Evolutionary conservation across 1,284 basidiomycete species (phyloP).

Genomic region (Pisolithus thermaeus): DNA sequence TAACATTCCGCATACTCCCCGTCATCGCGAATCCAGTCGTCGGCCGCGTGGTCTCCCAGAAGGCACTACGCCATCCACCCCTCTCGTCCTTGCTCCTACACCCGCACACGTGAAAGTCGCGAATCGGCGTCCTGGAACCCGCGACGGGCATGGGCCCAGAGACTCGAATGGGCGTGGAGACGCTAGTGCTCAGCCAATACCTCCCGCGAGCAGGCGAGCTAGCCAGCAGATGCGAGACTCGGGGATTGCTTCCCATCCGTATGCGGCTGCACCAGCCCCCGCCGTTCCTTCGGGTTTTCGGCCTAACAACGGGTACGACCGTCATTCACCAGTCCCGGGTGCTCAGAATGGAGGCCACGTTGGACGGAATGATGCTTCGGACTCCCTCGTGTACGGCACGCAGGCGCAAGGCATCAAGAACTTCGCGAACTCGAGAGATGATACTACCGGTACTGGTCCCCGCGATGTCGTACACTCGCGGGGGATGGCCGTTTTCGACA

Average conservation of each 20-base stretch:
- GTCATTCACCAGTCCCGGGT: slow-evolving; percentile 46
- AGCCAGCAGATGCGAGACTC: slow-evolving; percentile 56
- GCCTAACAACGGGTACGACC: slow-evolving; percentile 44
- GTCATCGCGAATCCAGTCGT: slow-evolving; percentile 52
- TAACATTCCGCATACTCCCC: slow-evolving; percentile 45
- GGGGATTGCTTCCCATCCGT: slow-evolving; percentile 57
- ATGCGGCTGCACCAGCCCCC: slow-evolving; percentile 47
- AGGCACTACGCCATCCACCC: slow-evolving; percentile 44
- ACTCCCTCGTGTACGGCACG: slow-evolving; percentile 54
- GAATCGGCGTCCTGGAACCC: slow-evolving; percentile 40
- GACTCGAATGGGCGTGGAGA: slow-evolving; percentile 38
- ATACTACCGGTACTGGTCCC: slow-evolving; percentile 35
- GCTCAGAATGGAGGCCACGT: slow-evolving; percentile 31
- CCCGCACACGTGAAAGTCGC: slow-evolving; percentile 55
- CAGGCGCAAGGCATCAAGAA: slow-evolving; percentile 42
- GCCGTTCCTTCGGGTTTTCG: slow-evolving; percentile 43
- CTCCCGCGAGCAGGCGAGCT: slow-evolving; percentile 54
- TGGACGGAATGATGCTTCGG: slow-evolving; percentile 45
- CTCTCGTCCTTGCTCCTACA: slow-evolving; percentile 56
- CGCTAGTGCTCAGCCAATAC: slow-evolving; percentile 56
- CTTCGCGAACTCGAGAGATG: slow-evolving; percentile 42
- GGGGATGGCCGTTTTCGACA: slow-evolving; percentile 51
- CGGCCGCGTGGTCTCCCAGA: slow-evolving; percentile 37
- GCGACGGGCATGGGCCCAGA: slow-evolving; percentile 42
- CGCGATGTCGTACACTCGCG: slow-evolving; percentile 34